phyloP scores from a whole-genome alignment of 805 yeast genomes.

The Lachancea sp. region DNA sequence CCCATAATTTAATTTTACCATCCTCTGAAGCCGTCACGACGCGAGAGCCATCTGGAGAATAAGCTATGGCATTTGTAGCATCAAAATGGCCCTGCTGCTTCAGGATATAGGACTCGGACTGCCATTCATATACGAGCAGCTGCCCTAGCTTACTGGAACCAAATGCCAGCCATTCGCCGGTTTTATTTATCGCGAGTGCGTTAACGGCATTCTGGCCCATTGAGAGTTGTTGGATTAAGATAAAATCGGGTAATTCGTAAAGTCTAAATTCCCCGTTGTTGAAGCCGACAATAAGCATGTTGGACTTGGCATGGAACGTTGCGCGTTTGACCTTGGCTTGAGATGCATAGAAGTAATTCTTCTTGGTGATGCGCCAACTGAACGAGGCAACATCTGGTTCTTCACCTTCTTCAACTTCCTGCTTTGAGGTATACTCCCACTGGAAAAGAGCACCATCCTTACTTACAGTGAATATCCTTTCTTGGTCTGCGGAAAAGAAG shows the following conservation, averaged over 20 bases:
- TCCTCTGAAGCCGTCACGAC: conserved; percentile 94
- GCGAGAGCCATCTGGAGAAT: conserved; percentile 92
- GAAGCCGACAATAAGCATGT: conserved; percentile 82
- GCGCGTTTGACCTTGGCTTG: conserved; percentile 67
- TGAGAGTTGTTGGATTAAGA: conserved; percentile 73
- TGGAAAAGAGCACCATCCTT: conserved; percentile 90
- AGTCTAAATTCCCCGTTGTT: conserved; percentile 84
- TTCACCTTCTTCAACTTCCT: conserved; percentile 40
- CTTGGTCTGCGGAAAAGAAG: conserved; percentile 82
- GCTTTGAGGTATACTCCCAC: conserved; percentile 75
- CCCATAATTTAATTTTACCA: conserved; percentile 97
- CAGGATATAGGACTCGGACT: conserved; percentile 87
- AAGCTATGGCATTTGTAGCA: conserved; percentile 72
- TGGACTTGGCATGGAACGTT: conserved; percentile 69
- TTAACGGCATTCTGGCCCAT: conserved; percentile 90
- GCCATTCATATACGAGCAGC: conserved; percentile 96
- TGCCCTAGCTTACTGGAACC: conserved; percentile 93
- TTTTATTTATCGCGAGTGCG: conserved; percentile 66
- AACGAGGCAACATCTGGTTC: conserved; percentile 37
- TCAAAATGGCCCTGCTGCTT: conserved; percentile 98
- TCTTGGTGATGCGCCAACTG: conserved; percentile 79
- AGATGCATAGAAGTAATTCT: conserved; percentile 65
- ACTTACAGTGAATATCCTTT: conserved; percentile 81
- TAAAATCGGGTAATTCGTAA: conserved; percentile 79
- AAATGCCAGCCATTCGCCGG: conserved; percentile 97